phyloP scores from a whole-genome alignment of 1,284 basidiomycete genomes.

The Gomphus sp. region DNA sequence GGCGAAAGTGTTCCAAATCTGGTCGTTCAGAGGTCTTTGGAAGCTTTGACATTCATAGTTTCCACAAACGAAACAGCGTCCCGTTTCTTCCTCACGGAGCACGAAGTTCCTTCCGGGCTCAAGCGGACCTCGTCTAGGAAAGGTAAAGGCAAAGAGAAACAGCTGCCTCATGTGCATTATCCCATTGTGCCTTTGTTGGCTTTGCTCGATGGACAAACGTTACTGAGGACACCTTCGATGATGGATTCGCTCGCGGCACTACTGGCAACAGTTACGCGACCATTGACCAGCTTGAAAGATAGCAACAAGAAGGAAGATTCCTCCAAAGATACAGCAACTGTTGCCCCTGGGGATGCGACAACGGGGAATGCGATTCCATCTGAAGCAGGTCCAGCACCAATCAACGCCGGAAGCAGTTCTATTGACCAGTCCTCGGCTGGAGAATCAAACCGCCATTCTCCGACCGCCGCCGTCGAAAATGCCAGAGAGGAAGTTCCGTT shows the following conservation, averaged over 20 bases:
- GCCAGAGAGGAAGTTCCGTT: conserved; percentile 10
- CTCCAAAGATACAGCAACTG: background rate
- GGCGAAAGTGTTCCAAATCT: conserved; percentile 84
- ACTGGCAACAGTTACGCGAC: conserved; percentile 79
- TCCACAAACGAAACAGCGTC: conserved; percentile 75
- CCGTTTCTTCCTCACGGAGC: conserved; percentile 90
- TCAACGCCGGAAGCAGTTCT: background rate
- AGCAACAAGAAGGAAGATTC: conserved; percentile 28
- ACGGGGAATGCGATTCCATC: background rate
- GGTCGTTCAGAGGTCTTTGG: conserved; percentile 87
- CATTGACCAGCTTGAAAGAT: conserved; percentile 57
- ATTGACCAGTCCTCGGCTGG: background rate
- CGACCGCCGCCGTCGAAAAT: background rate
- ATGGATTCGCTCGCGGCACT: conserved; percentile 87
- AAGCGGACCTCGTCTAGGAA: conserved; percentile 66
- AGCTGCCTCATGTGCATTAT: conserved; percentile 72
- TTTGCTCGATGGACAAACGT: conserved; percentile 74
- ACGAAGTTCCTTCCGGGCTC: conserved; percentile 74
- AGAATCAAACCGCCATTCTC: background rate
- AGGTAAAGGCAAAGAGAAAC: conserved; percentile 90
- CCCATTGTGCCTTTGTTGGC: conserved; percentile 84
- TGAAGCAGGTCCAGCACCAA: background rate
- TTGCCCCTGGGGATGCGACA: background rate
- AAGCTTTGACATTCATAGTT: conserved; percentile 82
- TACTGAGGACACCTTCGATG: conserved; percentile 80